Base-by-base conservation (phyloP, 163 green algal species). In the Volvox carteri region DNA sequence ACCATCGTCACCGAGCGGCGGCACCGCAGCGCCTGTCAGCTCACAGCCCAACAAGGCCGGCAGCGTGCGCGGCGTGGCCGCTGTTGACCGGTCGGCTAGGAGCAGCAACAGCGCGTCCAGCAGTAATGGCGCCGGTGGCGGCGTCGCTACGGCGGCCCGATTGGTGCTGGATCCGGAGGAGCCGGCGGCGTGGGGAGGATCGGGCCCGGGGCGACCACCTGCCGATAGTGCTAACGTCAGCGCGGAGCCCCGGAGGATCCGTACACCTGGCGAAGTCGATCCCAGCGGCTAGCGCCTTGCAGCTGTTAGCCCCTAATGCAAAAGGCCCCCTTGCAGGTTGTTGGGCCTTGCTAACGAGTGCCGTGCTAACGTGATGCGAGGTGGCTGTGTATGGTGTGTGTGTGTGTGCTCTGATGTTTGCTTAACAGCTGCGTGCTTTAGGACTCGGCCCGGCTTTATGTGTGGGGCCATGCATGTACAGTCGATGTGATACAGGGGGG, bases 151-250 rank as follows among this genome's bases (percentile, higher is more conserved):
- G 41, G 62, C 79, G 62, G 60, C 60, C 4, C n/a, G 60, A 60
- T 8, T 77, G 44, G 79, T 78, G 23, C 44, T 77, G 23, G 79
- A 78, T 50, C 60, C 60, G 6, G 79, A 86, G 79, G 79, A 86
- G 41, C 60, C 79, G n/a, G 1, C 28, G 25, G 60, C 9, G 2
- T 78, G 62, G 79, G 3, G 4, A 7, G 60, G 79, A 23, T 50
- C 79, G 6, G 79, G 60, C 1, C 60, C 79, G 7, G 79, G 60
- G 0, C 60, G 60, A 19, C 42, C 79, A 19, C 42, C 79, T 4
- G 11, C 79, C 6, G 60, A 39, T 42, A 78, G 62, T 42, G 39
- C n/a, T 12, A 37, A 28, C 25, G 48, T 33, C 37, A 68, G 5
- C n/a, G 3, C 1, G 9, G 79, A 48, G 41, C 16, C 25, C 9